Evolutionary conservation across 306 rosid genomes (phyloP), one percentile per base, ranked within the genome.

Genomic region (Rosa chinensis): DNA sequence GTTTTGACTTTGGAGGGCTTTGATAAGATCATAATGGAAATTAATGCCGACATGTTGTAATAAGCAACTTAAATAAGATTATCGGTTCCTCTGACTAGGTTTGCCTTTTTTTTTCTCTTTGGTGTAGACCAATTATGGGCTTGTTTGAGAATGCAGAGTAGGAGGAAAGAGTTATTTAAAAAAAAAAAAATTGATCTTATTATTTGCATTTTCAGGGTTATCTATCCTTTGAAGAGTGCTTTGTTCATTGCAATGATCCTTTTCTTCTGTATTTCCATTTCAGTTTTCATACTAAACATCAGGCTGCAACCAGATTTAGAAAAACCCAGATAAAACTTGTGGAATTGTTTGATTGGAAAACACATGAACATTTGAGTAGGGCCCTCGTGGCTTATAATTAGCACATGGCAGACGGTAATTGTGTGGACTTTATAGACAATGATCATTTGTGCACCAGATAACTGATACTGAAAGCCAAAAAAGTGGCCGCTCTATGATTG

Each of bases 1-100:
- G 66, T 76, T 71, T 71, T 83, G 83, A 83, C 80, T 79, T 70
- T 8, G 8, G 67, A 48, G 45, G 82, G n/a, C 17, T 35, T 67
- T 18, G 43, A 67, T 73, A 17, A 23, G 58, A 58, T 32, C 23
- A 53, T 32, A 23, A 48, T 35, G 40, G 71, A 72, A 56, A 20
- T 52, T 28, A 23, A 50, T 56, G 67, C 62, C 73, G 62, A 70
- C 80, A 42, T 69, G 74, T 56, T 73, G 9, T 82, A 16, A 8
- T 16, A 56, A 21, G 35, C 17, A 32, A 32, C 2, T 66, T 28
- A 18, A 59, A 56, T 2, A n/a, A 56, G 32, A 56, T n/a, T 56
- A 56, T n/a, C 13, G 23, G 28, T 56, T 56, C 10, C 61, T 55
- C 61, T 8, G 47, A 44, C 47, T 44, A 44, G 47, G 47, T 44